Evolutionary conservation across 1,139 yeast species (phyloP).

Genomic region (Pneumocystis jirovecii): DNA sequence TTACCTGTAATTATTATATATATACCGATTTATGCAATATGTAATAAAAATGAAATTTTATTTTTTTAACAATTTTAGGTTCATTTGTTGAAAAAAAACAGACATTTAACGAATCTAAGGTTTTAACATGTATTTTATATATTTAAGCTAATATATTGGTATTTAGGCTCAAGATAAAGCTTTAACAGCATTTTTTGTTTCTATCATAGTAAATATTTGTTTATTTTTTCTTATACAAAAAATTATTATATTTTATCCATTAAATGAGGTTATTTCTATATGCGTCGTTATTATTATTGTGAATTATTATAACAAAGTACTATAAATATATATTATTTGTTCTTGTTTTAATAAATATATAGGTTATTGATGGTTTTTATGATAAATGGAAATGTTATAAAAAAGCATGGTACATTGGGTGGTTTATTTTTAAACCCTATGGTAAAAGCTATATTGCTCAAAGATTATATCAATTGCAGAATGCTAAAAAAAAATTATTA

Average conservation of each 20-base stretch:
- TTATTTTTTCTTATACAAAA: background rate
- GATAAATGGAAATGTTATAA: background rate
- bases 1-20: background rate
- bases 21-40: background rate
- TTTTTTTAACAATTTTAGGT: background rate
- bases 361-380: background rate
- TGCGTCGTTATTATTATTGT: background rate
- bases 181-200: background rate
- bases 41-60: background rate
- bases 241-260: background rate
- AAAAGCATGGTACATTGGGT: background rate
- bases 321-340: background rate
- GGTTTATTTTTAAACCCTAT: background rate
- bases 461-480: background rate
- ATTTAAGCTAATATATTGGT: background rate
- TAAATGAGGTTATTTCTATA: background rate
- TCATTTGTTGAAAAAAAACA: background rate
- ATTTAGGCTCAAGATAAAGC: background rate
- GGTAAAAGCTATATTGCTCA: background rate
- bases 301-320: background rate
- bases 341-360: background rate
- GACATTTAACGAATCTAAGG: background rate
- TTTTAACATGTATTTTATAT: background rate
- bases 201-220: background rate
- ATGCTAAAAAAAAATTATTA: background rate